These are phyloP conservation scores for Hemisphaericaspora xylanilytica DNA, from an alignment of 1,139 yeast species.

Conservation along the genomic window DNA sequence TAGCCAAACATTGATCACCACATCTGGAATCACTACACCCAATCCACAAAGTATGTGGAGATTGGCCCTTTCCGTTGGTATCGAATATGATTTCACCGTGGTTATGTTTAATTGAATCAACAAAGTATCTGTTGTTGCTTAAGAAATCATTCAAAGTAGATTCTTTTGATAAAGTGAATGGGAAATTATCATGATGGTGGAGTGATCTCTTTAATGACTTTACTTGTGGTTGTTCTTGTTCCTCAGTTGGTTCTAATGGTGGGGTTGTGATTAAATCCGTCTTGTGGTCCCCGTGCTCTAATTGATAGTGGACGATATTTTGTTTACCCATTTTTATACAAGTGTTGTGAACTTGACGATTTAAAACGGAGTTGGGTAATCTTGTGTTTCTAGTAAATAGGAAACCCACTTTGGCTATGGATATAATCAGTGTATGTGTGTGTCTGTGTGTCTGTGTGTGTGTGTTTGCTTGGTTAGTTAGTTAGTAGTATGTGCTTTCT, in stretches of 20 bases:
- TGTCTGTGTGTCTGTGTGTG: too few relatives aligned
- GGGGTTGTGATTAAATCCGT: slow-evolving; percentile 27
- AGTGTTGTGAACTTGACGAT: slow-evolving; percentile 2
- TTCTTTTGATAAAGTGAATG: slow-evolving; percentile 57
- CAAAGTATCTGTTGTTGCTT: slow-evolving; percentile 66
- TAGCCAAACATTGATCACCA: slow-evolving; percentile 75
- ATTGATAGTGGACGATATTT: slow-evolving; percentile 41
- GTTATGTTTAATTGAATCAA: slow-evolving; percentile 54
- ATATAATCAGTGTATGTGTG: too few relatives aligned
- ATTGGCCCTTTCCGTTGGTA: slow-evolving; percentile 77
- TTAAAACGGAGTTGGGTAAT: not conserved
- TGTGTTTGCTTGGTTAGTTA: too few relatives aligned
- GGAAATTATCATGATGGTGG: slow-evolving; percentile 29
- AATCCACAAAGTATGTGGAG: slow-evolving; percentile 92
- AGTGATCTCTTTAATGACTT: slow-evolving; percentile 8
- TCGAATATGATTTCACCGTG: slow-evolving; percentile 65
- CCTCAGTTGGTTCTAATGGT: slow-evolving; percentile 8
- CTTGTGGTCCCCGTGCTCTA: slow-evolving; percentile 38
- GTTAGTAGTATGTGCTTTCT: not conserved
- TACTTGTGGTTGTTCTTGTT: slow-evolving; percentile 7
- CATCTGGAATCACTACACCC: slow-evolving; percentile 96
- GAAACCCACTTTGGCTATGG: not conserved
- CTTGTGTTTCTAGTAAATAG: not conserved
- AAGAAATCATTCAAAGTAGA: slow-evolving; percentile 64
- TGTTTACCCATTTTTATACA: slow-evolving; percentile 40